Conservation (phyloP, 495 filamentous ascomycete species). For the Aspergillus saccharolyticus region DNA sequence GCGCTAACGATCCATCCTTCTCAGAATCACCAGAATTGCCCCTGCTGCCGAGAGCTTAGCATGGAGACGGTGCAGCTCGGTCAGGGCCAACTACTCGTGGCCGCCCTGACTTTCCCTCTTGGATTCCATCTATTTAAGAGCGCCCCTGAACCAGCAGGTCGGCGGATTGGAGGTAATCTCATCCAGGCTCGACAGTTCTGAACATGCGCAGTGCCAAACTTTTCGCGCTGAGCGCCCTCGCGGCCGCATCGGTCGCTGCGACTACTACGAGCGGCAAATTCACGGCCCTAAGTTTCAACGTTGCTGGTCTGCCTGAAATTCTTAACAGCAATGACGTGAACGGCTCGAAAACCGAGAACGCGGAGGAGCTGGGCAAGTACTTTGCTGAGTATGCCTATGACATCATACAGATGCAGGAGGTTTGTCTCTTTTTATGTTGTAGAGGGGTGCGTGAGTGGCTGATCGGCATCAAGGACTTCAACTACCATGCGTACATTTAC, state of each 20-base stretch:
- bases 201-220: not conserved
- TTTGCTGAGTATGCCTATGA: conserved; percentile 50
- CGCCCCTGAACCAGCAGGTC: not conserved
- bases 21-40: not conserved
- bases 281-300: conserved; percentile 53
- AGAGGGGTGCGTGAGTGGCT: not conserved
- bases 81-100: not conserved
- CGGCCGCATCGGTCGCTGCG: not conserved
- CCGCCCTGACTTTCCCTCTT: not conserved
- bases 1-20: not conserved
- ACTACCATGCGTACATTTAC: conserved; percentile 58
- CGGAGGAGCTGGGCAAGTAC: conserved; percentile 41
- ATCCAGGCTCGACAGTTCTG: not conserved
- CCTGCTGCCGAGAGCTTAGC: not conserved
- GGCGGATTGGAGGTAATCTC: not conserved
- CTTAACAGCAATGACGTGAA: conserved; percentile 49
- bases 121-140: not conserved
- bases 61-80: not conserved
- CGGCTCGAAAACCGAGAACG: conserved; percentile 50
- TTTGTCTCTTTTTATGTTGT: not conserved
- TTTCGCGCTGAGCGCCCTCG: not conserved
- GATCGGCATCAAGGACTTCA: conserved; percentile 45
- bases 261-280: conserved; percentile 26
- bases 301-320: conserved; percentile 53
- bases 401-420: conserved; percentile 59